These are phyloP conservation scores for Chytriomyces sp. DNA, from an alignment of 192 early-diverging fungal genomes.

Conservation along the genomic window DNA sequence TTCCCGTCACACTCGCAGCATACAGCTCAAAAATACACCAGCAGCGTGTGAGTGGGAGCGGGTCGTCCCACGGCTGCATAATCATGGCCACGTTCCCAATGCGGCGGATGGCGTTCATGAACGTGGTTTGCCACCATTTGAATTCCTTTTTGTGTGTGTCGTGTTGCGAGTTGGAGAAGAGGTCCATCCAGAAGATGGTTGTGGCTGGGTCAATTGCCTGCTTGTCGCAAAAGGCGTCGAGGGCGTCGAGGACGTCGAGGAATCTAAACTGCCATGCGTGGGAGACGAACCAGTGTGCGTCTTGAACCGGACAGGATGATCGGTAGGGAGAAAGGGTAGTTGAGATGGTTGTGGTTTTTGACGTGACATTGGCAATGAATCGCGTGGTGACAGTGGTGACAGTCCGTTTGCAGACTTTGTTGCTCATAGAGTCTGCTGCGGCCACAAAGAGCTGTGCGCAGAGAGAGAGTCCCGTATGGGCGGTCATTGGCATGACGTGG, in stretches of 20 bases:
- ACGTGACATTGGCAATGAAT: no score
- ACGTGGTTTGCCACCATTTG: slow-evolving; percentile 32
- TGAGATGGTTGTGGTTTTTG: no score
- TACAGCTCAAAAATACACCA: slow-evolving; percentile 39
- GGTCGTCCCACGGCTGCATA: slow-evolving; percentile 17
- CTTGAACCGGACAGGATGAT: background rate
- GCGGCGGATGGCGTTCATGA: slow-evolving; percentile 28
- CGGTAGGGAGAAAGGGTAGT: no score
- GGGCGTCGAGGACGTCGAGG: slow-evolving; percentile 30
- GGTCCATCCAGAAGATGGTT: slow-evolving; percentile 33
- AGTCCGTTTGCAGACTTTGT: no score
- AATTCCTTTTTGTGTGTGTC: slow-evolving; percentile 24
- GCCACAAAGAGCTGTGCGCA: background rate
- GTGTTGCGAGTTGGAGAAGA: slow-evolving; percentile 35
- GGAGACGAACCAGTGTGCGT: slow-evolving; percentile 24
- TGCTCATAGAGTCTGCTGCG: no score
- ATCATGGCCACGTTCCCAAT: slow-evolving; percentile 39
- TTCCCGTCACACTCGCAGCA: slow-evolving; percentile 3
- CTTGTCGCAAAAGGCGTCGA: slow-evolving; percentile 20
- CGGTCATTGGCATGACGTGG: slow-evolving; percentile 11
- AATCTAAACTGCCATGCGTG: slow-evolving; percentile 40
- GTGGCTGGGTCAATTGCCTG: background rate
- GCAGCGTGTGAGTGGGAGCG: slow-evolving; percentile 18
- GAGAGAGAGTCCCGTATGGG: background rate
- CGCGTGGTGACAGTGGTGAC: no score